Percentiles rank a stretch among this genome's conserved stretches.
These are phyloP conservation scores for Flaveria sonorensis DNA, from an alignment of 129 eudicot species.

Conservation along the genomic window DNA sequence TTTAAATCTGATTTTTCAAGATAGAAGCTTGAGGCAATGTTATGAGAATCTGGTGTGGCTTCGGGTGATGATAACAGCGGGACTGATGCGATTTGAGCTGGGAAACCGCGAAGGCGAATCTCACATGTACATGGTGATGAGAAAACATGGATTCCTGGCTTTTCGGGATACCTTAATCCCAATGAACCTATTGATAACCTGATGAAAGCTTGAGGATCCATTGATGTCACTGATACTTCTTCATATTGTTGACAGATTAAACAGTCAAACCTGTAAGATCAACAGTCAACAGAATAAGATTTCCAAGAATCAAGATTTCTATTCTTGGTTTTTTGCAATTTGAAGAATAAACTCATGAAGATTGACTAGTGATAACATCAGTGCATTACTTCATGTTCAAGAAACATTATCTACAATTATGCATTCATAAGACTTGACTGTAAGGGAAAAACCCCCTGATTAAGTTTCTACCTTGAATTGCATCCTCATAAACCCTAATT, in stretches of 20 bases:
- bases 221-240: slow-evolving; percentile 49
- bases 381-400: slow-evolving; percentile 21
- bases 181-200: slow-evolving; percentile 71
- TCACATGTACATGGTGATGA: slow-evolving; percentile 74
- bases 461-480: slow-evolving; percentile 27
- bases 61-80: slow-evolving; percentile 79
- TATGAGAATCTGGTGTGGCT: slow-evolving; percentile 59
- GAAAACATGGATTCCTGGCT: slow-evolving; percentile 47
- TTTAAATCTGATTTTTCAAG: slow-evolving; percentile 78
- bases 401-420: slow-evolving; percentile 18
- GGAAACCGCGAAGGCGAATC: slow-evolving; percentile 86
- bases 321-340: not conserved
- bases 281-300: slow-evolving; percentile 17
- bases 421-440: not conserved
- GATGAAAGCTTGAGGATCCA: slow-evolving; percentile 93
- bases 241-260: slow-evolving; percentile 36
- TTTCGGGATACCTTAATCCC: slow-evolving; percentile 64
- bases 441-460: not conserved
- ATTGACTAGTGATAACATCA: too few relatives aligned
- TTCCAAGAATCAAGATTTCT: not conserved
- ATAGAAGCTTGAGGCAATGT: slow-evolving; percentile 77
- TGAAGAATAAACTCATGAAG: too few relatives aligned
- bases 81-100: slow-evolving; percentile 69
- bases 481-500: slow-evolving; percentile 27
- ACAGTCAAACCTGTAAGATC: slow-evolving; percentile 32